Percentiles rank a stretch among this genome's conserved stretches.
Evolutionary conservation across 2,329 filamentous ascomycete genomes (phyloP).

Genomic region (Aspergillus quadricinctus): DNA sequence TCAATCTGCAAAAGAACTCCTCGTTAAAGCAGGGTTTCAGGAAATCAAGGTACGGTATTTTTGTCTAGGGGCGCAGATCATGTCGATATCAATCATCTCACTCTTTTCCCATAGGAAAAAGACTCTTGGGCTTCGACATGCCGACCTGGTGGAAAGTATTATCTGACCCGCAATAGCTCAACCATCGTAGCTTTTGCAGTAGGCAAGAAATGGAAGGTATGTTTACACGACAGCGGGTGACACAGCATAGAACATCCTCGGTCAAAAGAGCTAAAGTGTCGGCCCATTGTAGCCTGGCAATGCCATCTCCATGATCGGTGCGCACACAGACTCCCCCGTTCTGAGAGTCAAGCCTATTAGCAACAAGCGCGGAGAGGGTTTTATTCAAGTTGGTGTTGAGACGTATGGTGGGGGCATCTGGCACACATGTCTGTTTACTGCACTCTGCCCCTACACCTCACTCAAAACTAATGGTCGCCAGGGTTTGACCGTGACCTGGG

Average conservation of each 20-base stretch:
- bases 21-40: constrained; percentile 79
- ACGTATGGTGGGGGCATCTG: constrained; percentile 95
- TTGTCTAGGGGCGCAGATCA: neutral
- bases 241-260: neutral
- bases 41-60: constrained; percentile 61
- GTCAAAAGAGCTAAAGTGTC: neutral
- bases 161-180: constrained; percentile 87
- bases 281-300: constrained; percentile 62
- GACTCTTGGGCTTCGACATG: constrained; percentile 80
- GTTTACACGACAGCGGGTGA: neutral
- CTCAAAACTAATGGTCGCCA: constrained; percentile 18
- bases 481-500: constrained; percentile 93
- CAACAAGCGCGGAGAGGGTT: constrained; percentile 80
- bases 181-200: constrained; percentile 91
- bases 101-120: constrained; percentile 57
- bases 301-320: constrained; percentile 85
- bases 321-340: constrained; percentile 92
- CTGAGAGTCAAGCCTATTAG: constrained; percentile 91
- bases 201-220: constrained; percentile 75
- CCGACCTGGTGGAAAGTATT: constrained; percentile 88
- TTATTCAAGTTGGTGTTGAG: constrained; percentile 91
- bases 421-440: constrained; percentile 65
- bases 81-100: neutral
- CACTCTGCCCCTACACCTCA: neutral
- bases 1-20: constrained; percentile 67